phyloP scores from a whole-genome alignment of 208 protist genomes.

The Trichomonas tenax region DNA sequence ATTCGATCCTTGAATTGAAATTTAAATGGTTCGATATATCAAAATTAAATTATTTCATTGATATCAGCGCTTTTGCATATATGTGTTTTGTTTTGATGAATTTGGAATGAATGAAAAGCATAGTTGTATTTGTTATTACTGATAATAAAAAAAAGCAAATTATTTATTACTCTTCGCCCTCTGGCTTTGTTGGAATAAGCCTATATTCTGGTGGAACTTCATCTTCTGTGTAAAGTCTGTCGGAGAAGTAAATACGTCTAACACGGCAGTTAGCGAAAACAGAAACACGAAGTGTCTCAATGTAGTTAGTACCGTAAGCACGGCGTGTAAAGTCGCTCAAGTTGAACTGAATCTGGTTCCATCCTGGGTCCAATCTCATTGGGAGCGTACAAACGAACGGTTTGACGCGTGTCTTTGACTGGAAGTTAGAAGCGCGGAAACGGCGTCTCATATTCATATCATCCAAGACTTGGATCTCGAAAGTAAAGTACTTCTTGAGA shows the following conservation, averaged over 20 bases:
- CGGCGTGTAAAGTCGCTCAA: constrained; percentile 87
- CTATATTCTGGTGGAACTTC: constrained; percentile 97
- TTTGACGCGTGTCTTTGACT: constrained; percentile 90
- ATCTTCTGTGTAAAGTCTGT: constrained; percentile 93
- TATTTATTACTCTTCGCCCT: not conserved
- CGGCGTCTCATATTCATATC: constrained; percentile 89
- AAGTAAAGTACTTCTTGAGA: constrained; percentile 95
- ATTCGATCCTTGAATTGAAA: no score
- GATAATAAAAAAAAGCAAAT: not conserved
- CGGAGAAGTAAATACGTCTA: constrained; percentile 94
- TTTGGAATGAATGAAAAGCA: not conserved
- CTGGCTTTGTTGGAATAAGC: constrained; percentile 67
- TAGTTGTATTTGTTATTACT: not conserved
- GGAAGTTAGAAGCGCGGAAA: constrained; percentile 94
- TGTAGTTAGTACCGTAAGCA: constrained; percentile 97
- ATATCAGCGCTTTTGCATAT: no score
- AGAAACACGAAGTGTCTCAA: constrained; percentile 86
- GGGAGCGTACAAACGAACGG: constrained; percentile 98
- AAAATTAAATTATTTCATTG: no score
- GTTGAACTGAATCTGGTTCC: constrained; percentile 99
- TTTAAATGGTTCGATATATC: no score
- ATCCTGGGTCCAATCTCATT: constrained; percentile 92
- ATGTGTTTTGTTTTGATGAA: no score
- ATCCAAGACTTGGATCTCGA: constrained; percentile 95
- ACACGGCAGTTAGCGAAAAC: constrained; percentile 97